Conservation (phyloP, 1,284 basidiomycete genomes). For the Pyrrhoderma noxium region DNA sequence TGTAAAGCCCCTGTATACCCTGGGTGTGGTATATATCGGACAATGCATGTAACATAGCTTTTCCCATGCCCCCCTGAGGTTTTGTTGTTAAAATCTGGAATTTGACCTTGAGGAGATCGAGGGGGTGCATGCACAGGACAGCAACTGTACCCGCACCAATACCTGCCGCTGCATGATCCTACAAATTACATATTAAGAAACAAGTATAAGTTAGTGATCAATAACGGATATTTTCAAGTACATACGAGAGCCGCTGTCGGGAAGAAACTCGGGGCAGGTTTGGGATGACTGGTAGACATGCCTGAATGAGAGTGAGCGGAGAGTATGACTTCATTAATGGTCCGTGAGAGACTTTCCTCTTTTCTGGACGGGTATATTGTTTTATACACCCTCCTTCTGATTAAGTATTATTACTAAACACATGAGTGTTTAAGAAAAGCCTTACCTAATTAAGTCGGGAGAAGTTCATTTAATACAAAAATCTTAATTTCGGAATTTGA, state of each 20-base stretch:
- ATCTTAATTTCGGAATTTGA: no score
- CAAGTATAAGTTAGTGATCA: background rate
- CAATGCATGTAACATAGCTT: constrained; percentile 72
- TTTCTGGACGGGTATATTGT: no score
- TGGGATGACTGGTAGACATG: constrained; percentile 12
- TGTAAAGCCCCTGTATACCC: constrained; percentile 85
- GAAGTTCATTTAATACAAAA: no score
- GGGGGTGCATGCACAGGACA: constrained; percentile 95
- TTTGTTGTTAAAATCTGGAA: constrained; percentile 83
- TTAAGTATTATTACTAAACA: no score
- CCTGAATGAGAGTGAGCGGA: background rate
- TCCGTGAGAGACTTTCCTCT: no score
- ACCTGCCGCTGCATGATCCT: constrained; percentile 94
- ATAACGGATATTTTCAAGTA: constrained; percentile 1
- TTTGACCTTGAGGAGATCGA: constrained; percentile 94
- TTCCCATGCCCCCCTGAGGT: constrained; percentile 58
- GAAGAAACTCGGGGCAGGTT: constrained; percentile 54
- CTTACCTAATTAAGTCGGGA: no score
- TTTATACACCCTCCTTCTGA: no score
- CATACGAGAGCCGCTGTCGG: constrained; percentile 59
- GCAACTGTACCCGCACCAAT: constrained; percentile 90
- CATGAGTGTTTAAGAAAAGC: no score
- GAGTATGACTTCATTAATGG: background rate
- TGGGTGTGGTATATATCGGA: constrained; percentile 67
- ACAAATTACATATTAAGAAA: constrained; percentile 1